Percentiles rank a stretch among this genome's conserved stretches.
These are phyloP conservation scores for Suillus decipiens DNA, from an alignment of 768 basidiomycete species.

Conservation along the genomic window DNA sequence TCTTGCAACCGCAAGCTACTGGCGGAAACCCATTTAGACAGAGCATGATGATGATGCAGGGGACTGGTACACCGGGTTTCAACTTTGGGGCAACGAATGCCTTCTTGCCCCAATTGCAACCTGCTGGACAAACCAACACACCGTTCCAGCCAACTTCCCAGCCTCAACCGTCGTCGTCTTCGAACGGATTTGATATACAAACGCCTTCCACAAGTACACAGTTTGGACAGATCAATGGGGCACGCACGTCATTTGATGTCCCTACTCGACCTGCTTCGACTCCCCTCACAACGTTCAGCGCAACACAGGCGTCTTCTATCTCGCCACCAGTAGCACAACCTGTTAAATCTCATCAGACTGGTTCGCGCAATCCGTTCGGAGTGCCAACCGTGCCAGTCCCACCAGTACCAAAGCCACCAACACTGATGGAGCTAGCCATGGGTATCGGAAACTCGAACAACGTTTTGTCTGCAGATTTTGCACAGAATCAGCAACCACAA, in stretches of 20 bases:
- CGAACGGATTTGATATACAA: conserved; percentile 15
- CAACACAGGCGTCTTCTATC: conserved; percentile 26
- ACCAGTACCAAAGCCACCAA: conserved; percentile 75
- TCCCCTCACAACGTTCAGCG: conserved; percentile 51
- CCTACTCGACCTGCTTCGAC: conserved; percentile 73
- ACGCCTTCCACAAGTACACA: conserved; percentile 13
- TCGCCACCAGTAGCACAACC: conserved; percentile 56
- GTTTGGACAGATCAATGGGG: conserved; percentile 9
- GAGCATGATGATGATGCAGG: conserved; percentile 67
- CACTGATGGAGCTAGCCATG: conserved; percentile 77
- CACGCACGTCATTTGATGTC: conserved; percentile 21
- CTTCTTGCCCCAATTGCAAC: conserved; percentile 17
- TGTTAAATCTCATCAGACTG: conserved; percentile 87
- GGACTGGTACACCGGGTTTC: conserved; percentile 57
- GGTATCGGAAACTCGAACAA: conserved; percentile 36
- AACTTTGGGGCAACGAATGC: conserved; percentile 25
- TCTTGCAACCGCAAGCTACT: conserved; percentile 56
- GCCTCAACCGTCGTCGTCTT: conserved; percentile 16
- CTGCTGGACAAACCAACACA: conserved; percentile 16
- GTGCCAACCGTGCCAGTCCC: conserved; percentile 59
- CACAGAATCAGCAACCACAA: conserved; percentile 31
- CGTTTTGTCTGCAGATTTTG: conserved; percentile 19
- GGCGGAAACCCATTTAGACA: conserved; percentile 86
- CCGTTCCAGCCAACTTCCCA: conserved; percentile 18
- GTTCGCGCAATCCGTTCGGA: conserved; percentile 95